phyloP scores from a whole-genome alignment of 331 rosid genomes.

The Telfairia occidentalis region DNA sequence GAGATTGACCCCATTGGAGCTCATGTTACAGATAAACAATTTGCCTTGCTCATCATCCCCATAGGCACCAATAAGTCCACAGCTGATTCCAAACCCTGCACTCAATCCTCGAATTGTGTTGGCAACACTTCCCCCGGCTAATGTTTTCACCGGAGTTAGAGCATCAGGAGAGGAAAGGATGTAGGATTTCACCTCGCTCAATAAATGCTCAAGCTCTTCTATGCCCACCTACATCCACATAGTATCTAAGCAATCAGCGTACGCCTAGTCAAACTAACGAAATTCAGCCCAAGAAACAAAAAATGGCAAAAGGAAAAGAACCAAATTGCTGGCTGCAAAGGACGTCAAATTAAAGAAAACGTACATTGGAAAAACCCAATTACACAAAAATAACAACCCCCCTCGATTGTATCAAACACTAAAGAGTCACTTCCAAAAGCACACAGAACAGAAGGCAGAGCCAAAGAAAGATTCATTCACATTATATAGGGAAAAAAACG shows the following conservation, averaged over 20 bases:
- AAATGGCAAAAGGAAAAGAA: background rate
- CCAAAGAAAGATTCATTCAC: background rate
- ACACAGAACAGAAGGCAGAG: background rate
- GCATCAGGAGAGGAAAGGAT: constrained; percentile 18
- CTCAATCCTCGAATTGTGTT: constrained; percentile 77
- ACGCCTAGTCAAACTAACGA: background rate
- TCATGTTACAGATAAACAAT: constrained; percentile 62
- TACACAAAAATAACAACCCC: background rate
- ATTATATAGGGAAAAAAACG: background rate
- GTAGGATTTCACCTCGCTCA: constrained; percentile 40
- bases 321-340: background rate
- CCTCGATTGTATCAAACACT: background rate
- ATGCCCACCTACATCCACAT: constrained; percentile 37
- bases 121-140: constrained; percentile 92
- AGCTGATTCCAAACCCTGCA: constrained; percentile 54
- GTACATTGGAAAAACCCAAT: background rate
- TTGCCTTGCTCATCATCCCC: constrained; percentile 81
- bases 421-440: background rate
- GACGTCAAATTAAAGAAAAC: background rate
- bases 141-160: constrained; percentile 36
- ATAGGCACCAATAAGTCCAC: constrained; percentile 72
- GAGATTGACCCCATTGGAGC: constrained; percentile 51
- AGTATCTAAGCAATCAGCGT: background rate
- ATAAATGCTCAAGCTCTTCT: constrained; percentile 54
- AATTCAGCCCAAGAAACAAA: background rate